Conservation (phyloP, 75 land plant species). For the Picea sitchensis region DNA sequence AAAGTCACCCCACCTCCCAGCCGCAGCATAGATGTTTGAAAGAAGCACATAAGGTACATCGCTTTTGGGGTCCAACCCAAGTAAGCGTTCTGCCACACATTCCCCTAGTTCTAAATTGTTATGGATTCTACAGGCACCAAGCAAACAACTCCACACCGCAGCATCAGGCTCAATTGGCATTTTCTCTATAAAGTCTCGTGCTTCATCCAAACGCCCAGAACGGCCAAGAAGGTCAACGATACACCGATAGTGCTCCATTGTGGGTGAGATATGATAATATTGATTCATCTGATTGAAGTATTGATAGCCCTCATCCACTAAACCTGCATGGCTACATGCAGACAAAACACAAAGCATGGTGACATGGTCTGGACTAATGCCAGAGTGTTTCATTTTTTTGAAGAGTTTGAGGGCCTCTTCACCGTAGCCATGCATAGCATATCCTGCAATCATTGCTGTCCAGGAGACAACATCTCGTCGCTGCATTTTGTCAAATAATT, state of each 20-base stretch:
- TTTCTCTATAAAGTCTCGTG: conserved; percentile 9
- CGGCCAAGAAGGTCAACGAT: conserved; percentile 17
- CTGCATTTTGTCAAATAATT: conserved; percentile 5
- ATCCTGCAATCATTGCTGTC: conserved; percentile 9
- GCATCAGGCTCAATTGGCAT: conserved; percentile 25
- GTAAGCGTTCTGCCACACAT: background rate
- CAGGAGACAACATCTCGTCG: background rate
- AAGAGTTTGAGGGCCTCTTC: conserved; percentile 5
- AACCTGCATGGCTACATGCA: conserved; percentile 11
- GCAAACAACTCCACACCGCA: conserved; percentile 12
- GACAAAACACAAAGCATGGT: conserved; percentile 1
- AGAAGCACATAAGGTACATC: conserved; percentile 14
- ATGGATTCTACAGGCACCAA: conserved; percentile 18
- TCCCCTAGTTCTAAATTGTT: background rate
- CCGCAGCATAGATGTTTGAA: conserved; percentile 18
- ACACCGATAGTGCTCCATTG: background rate
- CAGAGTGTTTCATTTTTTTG: conserved; percentile 6
- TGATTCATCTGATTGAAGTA: background rate
- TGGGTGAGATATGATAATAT: background rate
- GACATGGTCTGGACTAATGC: background rate
- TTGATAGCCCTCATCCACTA: conserved; percentile 3
- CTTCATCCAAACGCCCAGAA: conserved; percentile 12
- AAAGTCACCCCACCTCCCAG: conserved; percentile 11
- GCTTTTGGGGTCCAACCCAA: conserved; percentile 1
- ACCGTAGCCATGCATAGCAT: conserved; percentile 5